Evolutionary conservation across 2,329 filamentous ascomycete genomes (phyloP).

Genomic region (Lasiodiplodia citricola): DNA sequence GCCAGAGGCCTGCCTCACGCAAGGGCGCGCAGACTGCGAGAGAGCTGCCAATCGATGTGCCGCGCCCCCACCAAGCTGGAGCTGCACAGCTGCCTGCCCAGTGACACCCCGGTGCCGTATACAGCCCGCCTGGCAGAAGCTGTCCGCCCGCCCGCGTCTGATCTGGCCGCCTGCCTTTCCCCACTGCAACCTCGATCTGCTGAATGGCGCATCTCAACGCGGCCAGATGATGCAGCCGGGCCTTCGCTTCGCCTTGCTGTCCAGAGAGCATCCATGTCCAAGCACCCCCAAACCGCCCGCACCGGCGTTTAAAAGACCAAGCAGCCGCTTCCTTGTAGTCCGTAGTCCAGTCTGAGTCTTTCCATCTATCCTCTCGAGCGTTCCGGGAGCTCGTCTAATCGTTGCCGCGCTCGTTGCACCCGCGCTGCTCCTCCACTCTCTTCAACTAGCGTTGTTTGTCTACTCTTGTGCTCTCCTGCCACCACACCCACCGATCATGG

Average conservation of each 20-base stretch:
- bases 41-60: constrained; percentile 27
- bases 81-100: constrained; percentile 19
- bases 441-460: constrained; percentile 21
- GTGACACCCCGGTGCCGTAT: constrained; percentile 26
- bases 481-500: constrained; percentile 22
- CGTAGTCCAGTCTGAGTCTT: constrained; percentile 18
- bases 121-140: constrained; percentile 26
- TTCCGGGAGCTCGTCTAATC: not conserved
- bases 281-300: not conserved
- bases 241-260: constrained; percentile 24
- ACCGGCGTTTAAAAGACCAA: constrained; percentile 20
- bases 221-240: constrained; percentile 25
- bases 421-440: constrained; percentile 14
- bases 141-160: constrained; percentile 20
- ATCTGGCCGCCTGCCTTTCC: constrained; percentile 26
- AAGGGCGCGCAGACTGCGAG: constrained; percentile 21
- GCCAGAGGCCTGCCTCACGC: constrained; percentile 10
- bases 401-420: constrained; percentile 21
- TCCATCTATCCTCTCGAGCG: not conserved
- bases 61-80: constrained; percentile 21
- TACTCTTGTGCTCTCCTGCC: constrained; percentile 19
- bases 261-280: constrained; percentile 14
- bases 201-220: constrained; percentile 20
- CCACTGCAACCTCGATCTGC: constrained; percentile 27
- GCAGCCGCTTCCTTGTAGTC: constrained; percentile 16